A percentile compares a stretch with the other conserved stretches of the same genome.
Conservation (phyloP, 306 rosid genomes). For the Cucurbita moschata region DNA sequence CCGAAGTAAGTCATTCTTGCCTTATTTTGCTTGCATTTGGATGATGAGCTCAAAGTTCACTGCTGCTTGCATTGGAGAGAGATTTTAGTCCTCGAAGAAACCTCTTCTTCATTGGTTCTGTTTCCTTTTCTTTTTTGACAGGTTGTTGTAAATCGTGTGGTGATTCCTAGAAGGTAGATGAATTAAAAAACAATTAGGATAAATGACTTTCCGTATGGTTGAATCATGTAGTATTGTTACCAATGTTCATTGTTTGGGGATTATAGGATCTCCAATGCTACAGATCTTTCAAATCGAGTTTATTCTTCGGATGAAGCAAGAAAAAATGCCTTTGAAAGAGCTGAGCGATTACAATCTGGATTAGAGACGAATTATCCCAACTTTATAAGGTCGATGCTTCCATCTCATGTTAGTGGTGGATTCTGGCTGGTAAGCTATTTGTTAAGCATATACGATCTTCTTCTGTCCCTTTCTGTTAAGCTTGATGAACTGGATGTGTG, state of each 20-base stretch:
- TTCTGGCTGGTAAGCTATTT: conserved; percentile 63
- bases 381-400: conserved; percentile 66
- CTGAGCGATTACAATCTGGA: conserved; percentile 27
- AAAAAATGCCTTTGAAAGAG: conserved; percentile 36
- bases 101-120: neutral
- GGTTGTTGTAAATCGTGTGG: conserved; percentile 31
- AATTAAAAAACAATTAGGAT: neutral
- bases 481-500: neutral
- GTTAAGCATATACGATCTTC: neutral
- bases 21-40: neutral
- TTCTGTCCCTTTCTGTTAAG: neutral
- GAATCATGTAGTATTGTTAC: neutral
- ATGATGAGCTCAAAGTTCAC: neutral
- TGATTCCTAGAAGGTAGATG: conserved; percentile 37
- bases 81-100: neutral
- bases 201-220: neutral
- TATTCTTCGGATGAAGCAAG: conserved; percentile 54
- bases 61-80: neutral
- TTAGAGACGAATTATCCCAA: conserved; percentile 32
- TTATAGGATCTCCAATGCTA: conserved; percentile 16
- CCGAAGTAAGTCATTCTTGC: conserved; percentile 1
- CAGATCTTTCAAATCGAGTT: conserved; percentile 48
- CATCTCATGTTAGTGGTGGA: conserved; percentile 70
- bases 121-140: conserved; percentile 2
- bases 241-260: neutral